Conservation (phyloP, 768 basidiomycete species). For the Boletus barrowsii region DNA sequence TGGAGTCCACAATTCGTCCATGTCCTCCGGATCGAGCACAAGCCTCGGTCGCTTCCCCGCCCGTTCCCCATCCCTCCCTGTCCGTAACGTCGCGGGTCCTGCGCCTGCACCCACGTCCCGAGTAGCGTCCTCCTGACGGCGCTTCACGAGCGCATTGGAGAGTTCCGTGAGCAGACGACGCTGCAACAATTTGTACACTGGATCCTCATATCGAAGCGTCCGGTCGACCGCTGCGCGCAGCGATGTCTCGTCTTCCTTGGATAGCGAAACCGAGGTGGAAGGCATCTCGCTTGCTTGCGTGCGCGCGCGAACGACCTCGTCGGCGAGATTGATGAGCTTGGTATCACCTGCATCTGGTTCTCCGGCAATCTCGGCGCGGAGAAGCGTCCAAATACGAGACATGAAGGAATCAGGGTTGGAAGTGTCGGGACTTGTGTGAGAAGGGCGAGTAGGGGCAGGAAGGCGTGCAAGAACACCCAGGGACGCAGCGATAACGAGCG, state of each 20-base stretch:
- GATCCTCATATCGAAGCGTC: conserved; percentile 58
- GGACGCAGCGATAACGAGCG: conserved; percentile 61
- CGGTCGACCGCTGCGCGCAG: conserved; percentile 63
- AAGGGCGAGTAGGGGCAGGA: conserved; percentile 17
- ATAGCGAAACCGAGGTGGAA: conserved; percentile 5
- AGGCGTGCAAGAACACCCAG: conserved; percentile 55
- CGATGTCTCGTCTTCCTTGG: conserved; percentile 44
- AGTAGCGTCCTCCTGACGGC: conserved; percentile 5
- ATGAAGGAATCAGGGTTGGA: conserved; percentile 40
- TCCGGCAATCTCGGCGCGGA: conserved; percentile 51
- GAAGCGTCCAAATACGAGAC: conserved; percentile 62
- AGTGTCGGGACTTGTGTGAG: conserved; percentile 10
- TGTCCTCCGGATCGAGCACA: conserved; percentile 23
- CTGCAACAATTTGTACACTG: conserved; percentile 64
- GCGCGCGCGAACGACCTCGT: conserved; percentile 64
- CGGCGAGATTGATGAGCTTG: conserved; percentile 66
- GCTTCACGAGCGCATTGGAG: conserved; percentile 25
- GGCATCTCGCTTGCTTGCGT: conserved; percentile 18
- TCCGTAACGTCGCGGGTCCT: conserved; percentile 29
- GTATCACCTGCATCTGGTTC: conserved; percentile 37
- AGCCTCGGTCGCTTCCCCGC: conserved; percentile 27
- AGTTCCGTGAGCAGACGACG: conserved; percentile 50
- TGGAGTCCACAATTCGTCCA: conserved; percentile 7
- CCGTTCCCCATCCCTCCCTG: conserved; percentile 28
- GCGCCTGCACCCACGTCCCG: background rate